Conservation (phyloP, 192 early-diverging fungal genomes). For the Coemansia furcata region DNA sequence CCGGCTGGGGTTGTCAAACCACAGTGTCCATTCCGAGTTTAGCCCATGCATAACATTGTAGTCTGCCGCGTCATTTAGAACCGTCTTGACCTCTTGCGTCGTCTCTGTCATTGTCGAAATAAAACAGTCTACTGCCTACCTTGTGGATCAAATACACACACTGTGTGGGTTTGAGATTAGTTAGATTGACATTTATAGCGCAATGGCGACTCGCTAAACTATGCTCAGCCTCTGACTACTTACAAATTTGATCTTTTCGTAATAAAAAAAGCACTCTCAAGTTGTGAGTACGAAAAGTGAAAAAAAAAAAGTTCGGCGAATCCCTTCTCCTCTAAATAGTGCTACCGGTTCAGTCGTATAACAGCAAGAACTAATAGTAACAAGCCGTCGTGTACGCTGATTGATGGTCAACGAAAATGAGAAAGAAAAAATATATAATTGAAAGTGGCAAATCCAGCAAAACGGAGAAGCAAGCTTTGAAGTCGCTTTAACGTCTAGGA, state of each 20-base stretch:
- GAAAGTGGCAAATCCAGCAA: neutral
- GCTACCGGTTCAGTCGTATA: neutral
- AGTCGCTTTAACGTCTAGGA: neutral
- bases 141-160: neutral
- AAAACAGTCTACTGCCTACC: neutral
- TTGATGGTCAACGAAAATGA: neutral
- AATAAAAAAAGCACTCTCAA: neutral
- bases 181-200: neutral
- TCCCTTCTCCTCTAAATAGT: neutral
- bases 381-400: neutral
- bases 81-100: constrained; percentile 40
- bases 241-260: constrained; percentile 4
- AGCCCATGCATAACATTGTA: constrained; percentile 88
- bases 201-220: neutral
- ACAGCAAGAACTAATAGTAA: neutral
- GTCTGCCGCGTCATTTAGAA: constrained; percentile 62
- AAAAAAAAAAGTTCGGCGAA: neutral
- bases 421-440: constrained; percentile 8
- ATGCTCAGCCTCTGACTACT: neutral
- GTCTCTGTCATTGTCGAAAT: constrained; percentile 30
- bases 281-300: neutral
- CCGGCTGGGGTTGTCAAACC: constrained; percentile 88
- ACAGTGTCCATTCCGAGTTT: constrained; percentile 88
- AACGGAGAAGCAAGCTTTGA: neutral
- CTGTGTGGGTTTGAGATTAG: neutral